A percentile compares a stretch with the other conserved stretches of the same genome.
Conservation (phyloP, 257 asterid species). For the Solanum virginianum region DNA sequence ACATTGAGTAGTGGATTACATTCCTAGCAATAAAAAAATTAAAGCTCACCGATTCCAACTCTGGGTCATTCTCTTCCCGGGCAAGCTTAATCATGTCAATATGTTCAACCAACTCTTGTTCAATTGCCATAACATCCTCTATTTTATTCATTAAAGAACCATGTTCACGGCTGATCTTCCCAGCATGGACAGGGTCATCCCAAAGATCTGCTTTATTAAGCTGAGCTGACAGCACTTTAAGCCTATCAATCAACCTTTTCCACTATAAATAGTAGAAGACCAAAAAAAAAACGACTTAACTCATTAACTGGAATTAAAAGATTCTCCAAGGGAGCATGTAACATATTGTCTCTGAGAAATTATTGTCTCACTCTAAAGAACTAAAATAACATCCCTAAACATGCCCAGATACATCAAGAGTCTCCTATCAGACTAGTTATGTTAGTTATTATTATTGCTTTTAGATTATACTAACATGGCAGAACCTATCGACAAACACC, state of each 20-base stretch:
- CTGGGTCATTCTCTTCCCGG: constrained; percentile 77
- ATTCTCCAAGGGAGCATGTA: neutral
- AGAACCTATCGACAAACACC: no score
- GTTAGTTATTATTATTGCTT: neutral
- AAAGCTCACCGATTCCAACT: constrained; percentile 70
- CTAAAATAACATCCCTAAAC: neutral
- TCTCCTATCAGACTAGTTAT: neutral
- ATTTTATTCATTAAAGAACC: constrained; percentile 70
- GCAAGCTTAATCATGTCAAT: constrained; percentile 93
- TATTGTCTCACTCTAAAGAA: neutral
- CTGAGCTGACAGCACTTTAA: constrained; percentile 51
- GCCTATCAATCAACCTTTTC: constrained; percentile 44
- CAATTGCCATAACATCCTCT: constrained; percentile 60
- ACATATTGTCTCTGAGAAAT: neutral
- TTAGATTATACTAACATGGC: neutral
- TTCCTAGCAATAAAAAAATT: constrained; percentile 31
- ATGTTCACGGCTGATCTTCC: constrained; percentile 88
- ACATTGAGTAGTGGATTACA: constrained; percentile 12
- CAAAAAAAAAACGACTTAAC: neutral
- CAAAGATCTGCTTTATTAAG: constrained; percentile 65
- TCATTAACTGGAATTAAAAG: neutral
- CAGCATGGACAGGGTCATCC: constrained; percentile 82
- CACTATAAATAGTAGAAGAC: constrained; percentile 32
- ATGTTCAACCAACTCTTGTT: constrained; percentile 75
- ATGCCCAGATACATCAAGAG: neutral